Evolutionary conservation across 169 alveolate species (phyloP), one percentile per base, ranked within the genome.

Genomic region (Eimeria maxima): DNA sequence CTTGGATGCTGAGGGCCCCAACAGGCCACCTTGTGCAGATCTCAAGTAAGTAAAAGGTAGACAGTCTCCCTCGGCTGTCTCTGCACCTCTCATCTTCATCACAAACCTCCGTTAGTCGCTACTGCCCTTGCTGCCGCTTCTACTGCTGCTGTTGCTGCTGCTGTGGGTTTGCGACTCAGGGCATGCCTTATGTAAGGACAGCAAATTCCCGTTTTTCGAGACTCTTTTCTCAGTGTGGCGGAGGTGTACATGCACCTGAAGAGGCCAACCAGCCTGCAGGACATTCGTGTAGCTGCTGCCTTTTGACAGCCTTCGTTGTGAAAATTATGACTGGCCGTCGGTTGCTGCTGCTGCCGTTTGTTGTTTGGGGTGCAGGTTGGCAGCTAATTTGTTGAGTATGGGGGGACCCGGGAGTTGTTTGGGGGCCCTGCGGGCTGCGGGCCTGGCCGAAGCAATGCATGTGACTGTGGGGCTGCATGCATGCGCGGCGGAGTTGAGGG

Each of bases 361-460:
- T 67, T 67, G 29, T 29, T 29, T 67, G 78, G 13, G 78, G 0
- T 67, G 78, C 78, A 67, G 78, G 78, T 24, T 67, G 22, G 78
- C 78, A 14, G 78, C 78, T 0, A 67, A 20, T 67, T 29, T 67
- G 45, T 67, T 67, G 45, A 67, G n/a, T 29, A 67, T 67, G 78
- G 78, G 78, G 78, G 78, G 78, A 13, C 78, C 78, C n/a, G 78
- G 78, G 42, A 67, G 78, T 29, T 67, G 78, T 67, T 24, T 67
- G n/a, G 78, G 78, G 78, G 78, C 78, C n/a, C 78, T 67, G 14
- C 16, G 78, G n/a, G 78, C 78, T 67, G 78, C 78, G 45, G 78
- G 78, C 16, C 42, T 67, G n/a, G 78, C n/a, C 10, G 78, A 67
- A 29, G n/a, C 78, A 0, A n/a, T 67, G 78, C 13, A 10, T 10